These are phyloP conservation scores for Pythium volutum DNA, from an alignment of 352 stramenopile species.

Conservation along the genomic window DNA sequence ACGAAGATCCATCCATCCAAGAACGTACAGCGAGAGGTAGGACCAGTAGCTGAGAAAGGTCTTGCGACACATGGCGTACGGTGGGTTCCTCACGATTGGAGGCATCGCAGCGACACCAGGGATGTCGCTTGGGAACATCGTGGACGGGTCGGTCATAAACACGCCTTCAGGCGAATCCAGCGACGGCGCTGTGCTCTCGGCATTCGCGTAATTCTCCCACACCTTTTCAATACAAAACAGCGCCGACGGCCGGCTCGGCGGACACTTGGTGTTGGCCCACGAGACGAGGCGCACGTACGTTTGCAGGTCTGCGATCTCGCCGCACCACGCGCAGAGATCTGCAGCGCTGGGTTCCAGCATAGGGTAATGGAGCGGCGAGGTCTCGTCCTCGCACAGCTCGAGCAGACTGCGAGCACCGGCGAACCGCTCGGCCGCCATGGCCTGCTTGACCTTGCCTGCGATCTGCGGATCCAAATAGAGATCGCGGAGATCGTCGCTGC, in stretches of 20 bases:
- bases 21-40: constrained; percentile 26
- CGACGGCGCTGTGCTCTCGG: neutral
- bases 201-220: constrained; percentile 19
- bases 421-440: constrained; percentile 17
- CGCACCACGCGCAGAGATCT: constrained; percentile 27
- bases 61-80: constrained; percentile 27
- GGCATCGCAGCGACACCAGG: neutral
- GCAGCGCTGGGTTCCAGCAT: constrained; percentile 16
- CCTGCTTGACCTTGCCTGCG: constrained; percentile 17
- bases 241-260: constrained; percentile 9
- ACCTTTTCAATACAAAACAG: constrained; percentile 17
- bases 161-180: neutral
- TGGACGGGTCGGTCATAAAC: neutral
- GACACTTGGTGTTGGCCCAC: constrained; percentile 26
- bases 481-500: constrained; percentile 27
- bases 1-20: no score
- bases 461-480: constrained; percentile 16
- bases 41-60: constrained; percentile 28
- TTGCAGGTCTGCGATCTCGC: constrained; percentile 18
- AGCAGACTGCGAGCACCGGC: constrained; percentile 11
- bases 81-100: neutral
- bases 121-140: neutral
- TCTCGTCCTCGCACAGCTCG: constrained; percentile 25
- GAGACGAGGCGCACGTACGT: constrained; percentile 25
- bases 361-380: constrained; percentile 15